Base-by-base conservation (phyloP, 2,329 filamentous ascomycete species). In the Ascochyta fabae region DNA sequence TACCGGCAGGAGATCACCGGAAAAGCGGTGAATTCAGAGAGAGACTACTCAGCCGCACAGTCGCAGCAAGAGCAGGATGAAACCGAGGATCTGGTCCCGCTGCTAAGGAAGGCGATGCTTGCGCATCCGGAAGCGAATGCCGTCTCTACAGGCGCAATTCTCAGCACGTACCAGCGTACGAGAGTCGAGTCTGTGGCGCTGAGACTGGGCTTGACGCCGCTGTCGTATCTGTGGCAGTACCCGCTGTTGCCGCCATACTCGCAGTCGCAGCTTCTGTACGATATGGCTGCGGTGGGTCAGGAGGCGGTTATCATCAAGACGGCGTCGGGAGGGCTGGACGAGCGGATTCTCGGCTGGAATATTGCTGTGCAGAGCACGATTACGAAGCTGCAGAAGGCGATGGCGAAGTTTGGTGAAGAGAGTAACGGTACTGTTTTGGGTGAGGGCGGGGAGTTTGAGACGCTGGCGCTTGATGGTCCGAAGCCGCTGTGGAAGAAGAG, bases 391-490 rank as follows among this genome's bases (percentile, higher is more conserved):
- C 75, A 79, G 27, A 81, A 78, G 58, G 80, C 86, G 1, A 81
- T 91, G 71, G 78, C 80, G 45, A 83, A 86, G 59, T 96, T 96
- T 76, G 89, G 89, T 40, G 78, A 83, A 58, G 79, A 78, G 68
- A 79, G 84, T 57, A 78, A 82, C 60, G 92, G 90, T 0, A 89
- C 90, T 8, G 86, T 93, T 9, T 78, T 98, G 16, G 95, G 95
- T 1, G 95, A 98, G 74, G 95, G 95, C 6, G 95, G 95, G 3
- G 95, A 98, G 79, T 98, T 96, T 75, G 95, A 98, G 82, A 98
- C 92, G 27, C 79, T 98, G 48, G 92, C 95, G 40, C 70, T 98
- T 33, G 86, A 92, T 75, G 95, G 94, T 10, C 94, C 94, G 8
- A 67, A 70, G 0, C 78, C 79, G 45, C 73, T 97, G 56, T 97